Evolutionary conservation across 2,329 filamentous ascomycete genomes (phyloP).

Genomic region (Ophiosphaerella herpotricha): DNA sequence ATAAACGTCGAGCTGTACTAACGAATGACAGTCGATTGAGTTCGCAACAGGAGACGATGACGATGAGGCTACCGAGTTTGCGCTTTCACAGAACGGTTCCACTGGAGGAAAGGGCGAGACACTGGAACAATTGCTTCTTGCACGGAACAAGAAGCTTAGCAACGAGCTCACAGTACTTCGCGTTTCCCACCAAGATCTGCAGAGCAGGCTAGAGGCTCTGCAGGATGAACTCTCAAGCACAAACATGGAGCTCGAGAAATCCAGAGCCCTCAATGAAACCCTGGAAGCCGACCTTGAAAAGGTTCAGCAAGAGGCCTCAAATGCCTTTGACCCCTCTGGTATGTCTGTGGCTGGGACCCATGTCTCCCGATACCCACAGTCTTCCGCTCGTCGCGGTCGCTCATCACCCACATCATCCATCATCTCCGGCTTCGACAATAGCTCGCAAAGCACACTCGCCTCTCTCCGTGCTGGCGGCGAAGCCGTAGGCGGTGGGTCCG

Average conservation of each 20-base stretch:
- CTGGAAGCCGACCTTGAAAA: slow-evolving; percentile 89
- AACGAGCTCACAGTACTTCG: slow-evolving; percentile 92
- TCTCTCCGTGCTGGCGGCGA: slow-evolving; percentile 65
- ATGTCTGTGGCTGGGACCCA: slow-evolving; percentile 94
- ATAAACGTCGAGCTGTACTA: slow-evolving; percentile 3
- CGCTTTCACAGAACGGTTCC: slow-evolving; percentile 53
- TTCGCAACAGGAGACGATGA: slow-evolving; percentile 87
- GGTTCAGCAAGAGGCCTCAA: slow-evolving; percentile 82
- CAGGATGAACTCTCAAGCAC: slow-evolving; percentile 83
- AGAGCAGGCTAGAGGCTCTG: slow-evolving; percentile 75
- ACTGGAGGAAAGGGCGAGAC: slow-evolving; percentile 71
- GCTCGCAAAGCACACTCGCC: slow-evolving; percentile 52
- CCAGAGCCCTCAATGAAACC: slow-evolving; percentile 82
- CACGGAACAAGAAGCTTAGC: slow-evolving; percentile 93
- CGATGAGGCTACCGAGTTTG: slow-evolving; percentile 42
- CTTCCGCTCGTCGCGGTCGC: slow-evolving; percentile 65
- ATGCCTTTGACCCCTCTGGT: slow-evolving; percentile 79
- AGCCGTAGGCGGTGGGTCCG: slow-evolving; percentile 74
- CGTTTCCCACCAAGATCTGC: slow-evolving; percentile 91
- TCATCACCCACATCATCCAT: slow-evolving; percentile 96
- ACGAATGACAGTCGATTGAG: slow-evolving; percentile 73
- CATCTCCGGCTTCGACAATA: slow-evolving; percentile 85
- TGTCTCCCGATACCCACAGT: slow-evolving; percentile 75
- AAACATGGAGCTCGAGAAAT: slow-evolving; percentile 83
- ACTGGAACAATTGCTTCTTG: slow-evolving; percentile 86